A percentile compares a stretch with the other conserved stretches of the same genome.
These are phyloP conservation scores for Corylus avellana DNA, from an alignment of 306 rosid species.

Conservation along the genomic window DNA sequence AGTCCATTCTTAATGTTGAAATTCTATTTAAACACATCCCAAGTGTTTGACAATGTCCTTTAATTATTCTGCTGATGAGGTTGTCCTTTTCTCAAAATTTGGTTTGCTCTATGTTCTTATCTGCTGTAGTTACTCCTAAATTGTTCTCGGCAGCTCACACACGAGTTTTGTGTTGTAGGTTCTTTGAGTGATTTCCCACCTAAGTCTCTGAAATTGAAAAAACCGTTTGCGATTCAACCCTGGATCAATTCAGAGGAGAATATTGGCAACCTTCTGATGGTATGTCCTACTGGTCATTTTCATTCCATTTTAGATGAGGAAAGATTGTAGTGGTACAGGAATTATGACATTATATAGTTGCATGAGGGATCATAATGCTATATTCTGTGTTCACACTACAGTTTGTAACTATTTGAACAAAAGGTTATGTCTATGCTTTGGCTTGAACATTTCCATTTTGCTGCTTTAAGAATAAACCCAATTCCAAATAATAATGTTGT, in stretches of 20 bases:
- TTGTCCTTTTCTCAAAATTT: neutral
- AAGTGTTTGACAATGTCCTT: neutral
- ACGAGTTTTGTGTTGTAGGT: conserved; percentile 48
- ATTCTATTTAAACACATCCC: neutral
- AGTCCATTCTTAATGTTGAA: neutral
- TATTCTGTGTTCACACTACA: neutral
- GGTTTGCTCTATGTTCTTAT: neutral
- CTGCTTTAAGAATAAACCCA: neutral
- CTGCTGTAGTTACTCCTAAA: neutral
- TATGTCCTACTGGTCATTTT: conserved; percentile 35
- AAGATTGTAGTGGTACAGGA: neutral
- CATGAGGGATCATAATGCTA: neutral
- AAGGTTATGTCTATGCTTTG: neutral
- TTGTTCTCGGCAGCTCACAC: conserved; percentile 15
- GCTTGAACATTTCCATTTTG: neutral
- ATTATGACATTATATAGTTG: neutral
- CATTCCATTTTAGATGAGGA: conserved; percentile 10
- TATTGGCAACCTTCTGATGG: conserved; percentile 96
- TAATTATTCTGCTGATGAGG: neutral
- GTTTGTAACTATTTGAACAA: neutral
- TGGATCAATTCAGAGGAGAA: conserved; percentile 87
- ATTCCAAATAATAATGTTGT: neutral
- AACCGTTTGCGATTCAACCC: conserved; percentile 78
- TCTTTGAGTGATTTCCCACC: conserved; percentile 78
- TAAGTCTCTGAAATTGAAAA: conserved; percentile 65